Evolutionary conservation across 495 filamentous ascomycete genomes (phyloP).

Genomic region (Penicillium canescens): DNA sequence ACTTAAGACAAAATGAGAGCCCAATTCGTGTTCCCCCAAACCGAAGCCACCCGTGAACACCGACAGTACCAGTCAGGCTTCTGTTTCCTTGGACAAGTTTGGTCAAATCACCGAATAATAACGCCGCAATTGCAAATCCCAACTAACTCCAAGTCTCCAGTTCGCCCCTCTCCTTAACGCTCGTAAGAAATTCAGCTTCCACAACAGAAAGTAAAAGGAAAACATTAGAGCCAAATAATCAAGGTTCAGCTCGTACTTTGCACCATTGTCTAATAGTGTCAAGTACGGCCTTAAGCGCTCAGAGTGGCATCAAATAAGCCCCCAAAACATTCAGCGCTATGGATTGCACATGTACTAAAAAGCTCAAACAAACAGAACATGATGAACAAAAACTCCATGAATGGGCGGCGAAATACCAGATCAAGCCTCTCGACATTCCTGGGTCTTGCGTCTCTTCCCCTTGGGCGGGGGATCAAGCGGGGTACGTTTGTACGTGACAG

Average conservation of each 20-base stretch:
- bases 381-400: neutral
- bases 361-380: neutral
- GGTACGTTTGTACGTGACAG: slow-evolving; percentile 47
- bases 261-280: neutral
- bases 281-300: neutral
- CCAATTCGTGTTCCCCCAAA: neutral
- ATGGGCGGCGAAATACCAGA: neutral
- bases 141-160: neutral
- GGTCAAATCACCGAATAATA: neutral
- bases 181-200: neutral
- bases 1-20: neutral
- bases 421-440: slow-evolving; percentile 2
- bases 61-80: too few species aligned
- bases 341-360: neutral
- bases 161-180: neutral
- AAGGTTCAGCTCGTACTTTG: neutral
- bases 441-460: slow-evolving; percentile 40
- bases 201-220: neutral
- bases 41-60: too few species aligned
- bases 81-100: neutral
- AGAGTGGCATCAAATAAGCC: too few species aligned
- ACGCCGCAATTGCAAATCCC: neutral
- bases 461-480: slow-evolving; percentile 41
- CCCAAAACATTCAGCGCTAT: neutral
- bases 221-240: neutral